These are phyloP conservation scores for Fusarium oxysporum DNA, from an alignment of 2,329 filamentous ascomycete genomes.

Conservation along the genomic window DNA sequence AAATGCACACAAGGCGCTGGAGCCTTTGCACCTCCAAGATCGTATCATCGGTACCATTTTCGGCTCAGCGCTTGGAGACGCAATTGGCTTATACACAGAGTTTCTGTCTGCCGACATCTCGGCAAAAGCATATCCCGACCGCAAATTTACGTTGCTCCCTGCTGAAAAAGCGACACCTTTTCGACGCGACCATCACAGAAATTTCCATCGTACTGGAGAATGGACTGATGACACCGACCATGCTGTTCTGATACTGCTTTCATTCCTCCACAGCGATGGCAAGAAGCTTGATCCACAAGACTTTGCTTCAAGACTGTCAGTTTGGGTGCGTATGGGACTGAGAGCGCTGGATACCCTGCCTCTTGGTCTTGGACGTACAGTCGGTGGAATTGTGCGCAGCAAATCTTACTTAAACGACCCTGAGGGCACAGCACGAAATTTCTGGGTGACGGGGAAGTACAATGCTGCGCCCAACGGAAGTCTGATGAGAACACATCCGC, in stretches of 20 bases:
- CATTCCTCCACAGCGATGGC: constrained; percentile 59
- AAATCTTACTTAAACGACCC: constrained; percentile 56
- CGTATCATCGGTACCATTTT: constrained; percentile 59
- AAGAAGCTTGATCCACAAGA: constrained; percentile 52
- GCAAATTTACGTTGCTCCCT: constrained; percentile 55
- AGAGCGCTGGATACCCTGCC: constrained; percentile 59
- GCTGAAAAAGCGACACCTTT: constrained; percentile 54
- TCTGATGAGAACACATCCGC: constrained; percentile 64
- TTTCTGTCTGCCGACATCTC: constrained; percentile 56
- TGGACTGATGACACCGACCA: constrained; percentile 70
- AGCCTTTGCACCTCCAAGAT: constrained; percentile 47
- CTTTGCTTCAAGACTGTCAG: constrained; percentile 58
- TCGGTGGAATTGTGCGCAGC: constrained; percentile 57
- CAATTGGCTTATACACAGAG: constrained; percentile 66
- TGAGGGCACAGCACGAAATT: constrained; percentile 51
- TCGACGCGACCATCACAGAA: constrained; percentile 58
- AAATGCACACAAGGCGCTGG: constrained; percentile 32
- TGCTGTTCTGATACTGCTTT: constrained; percentile 61
- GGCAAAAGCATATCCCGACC: constrained; percentile 51
- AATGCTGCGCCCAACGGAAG: constrained; percentile 63
- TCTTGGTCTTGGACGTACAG: constrained; percentile 60
- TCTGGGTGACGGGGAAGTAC: constrained; percentile 56
- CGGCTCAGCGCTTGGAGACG: constrained; percentile 65
- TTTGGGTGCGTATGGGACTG: constrained; percentile 62
- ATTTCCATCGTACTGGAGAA: constrained; percentile 54